These are phyloP conservation scores for Lecanicillium sp. DNA, from an alignment of 2,329 filamentous ascomycete genomes.

Conservation along the genomic window DNA sequence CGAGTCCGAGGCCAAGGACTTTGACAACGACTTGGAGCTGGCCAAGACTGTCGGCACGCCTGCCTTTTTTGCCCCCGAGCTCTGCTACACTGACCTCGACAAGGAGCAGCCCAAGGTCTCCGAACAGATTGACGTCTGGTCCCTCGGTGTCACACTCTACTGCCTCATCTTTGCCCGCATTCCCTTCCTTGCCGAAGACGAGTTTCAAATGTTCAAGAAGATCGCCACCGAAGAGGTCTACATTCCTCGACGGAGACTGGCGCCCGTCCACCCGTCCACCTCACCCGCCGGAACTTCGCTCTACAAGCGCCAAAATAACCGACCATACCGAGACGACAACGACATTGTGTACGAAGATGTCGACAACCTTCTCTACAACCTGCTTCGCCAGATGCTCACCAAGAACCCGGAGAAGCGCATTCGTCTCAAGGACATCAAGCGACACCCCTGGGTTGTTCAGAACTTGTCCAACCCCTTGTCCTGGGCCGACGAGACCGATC, in stretches of 20 bases:
- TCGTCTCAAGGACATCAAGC: slow-evolving; percentile 84
- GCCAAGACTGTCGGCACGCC: slow-evolving; percentile 97
- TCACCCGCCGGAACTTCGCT: slow-evolving; percentile 49
- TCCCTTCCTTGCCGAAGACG: slow-evolving; percentile 86
- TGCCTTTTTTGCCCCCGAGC: slow-evolving; percentile 93
- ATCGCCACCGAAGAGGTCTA: slow-evolving; percentile 92
- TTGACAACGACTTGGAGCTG: slow-evolving; percentile 91
- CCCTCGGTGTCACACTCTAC: slow-evolving; percentile 90
- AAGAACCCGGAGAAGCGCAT: slow-evolving; percentile 91
- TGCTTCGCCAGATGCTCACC: slow-evolving; percentile 71
- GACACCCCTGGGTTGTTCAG: slow-evolving; percentile 82
- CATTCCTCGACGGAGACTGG: slow-evolving; percentile 76
- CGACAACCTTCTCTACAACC: slow-evolving; percentile 70
- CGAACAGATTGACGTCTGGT: slow-evolving; percentile 95
- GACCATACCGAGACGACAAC: slow-evolving; percentile 68
- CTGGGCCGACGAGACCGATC: slow-evolving; percentile 95
- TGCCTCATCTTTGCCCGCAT: slow-evolving; percentile 91
- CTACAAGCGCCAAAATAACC: slow-evolving; percentile 52
- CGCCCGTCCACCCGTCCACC: slow-evolving; percentile 60
- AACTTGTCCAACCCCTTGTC: slow-evolving; percentile 66
- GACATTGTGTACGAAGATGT: slow-evolving; percentile 82
- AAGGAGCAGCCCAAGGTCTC: slow-evolving; percentile 71
- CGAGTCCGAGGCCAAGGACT: slow-evolving; percentile 77
- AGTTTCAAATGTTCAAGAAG: slow-evolving; percentile 84
- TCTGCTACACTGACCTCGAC: slow-evolving; percentile 81